A percentile compares a stretch with the other conserved stretches of the same genome.
Conservation (phyloP, 2,329 filamentous ascomycete genomes). For the Monilinia fructicola region DNA sequence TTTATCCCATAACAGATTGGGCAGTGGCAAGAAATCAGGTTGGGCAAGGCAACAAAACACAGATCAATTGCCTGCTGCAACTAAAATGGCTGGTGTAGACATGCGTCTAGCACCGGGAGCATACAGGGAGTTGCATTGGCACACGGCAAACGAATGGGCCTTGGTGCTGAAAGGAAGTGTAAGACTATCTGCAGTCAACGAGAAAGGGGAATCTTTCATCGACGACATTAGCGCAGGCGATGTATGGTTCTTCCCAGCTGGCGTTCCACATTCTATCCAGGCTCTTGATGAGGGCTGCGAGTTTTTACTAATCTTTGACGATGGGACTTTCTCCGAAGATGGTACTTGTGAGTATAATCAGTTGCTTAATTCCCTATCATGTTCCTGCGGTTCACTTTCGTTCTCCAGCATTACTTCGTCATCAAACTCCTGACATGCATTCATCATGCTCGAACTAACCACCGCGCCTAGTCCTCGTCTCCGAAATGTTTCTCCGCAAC, state of each 20-base stretch:
- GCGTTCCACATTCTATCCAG: constrained; percentile 54
- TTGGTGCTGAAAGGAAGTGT: constrained; percentile 55
- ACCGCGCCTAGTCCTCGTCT: constrained; percentile 45
- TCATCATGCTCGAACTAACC: constrained; percentile 1
- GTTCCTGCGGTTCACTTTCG: not conserved
- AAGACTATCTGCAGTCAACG: constrained; percentile 52
- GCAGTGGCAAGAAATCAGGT: constrained; percentile 43
- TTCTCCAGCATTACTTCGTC: no score
- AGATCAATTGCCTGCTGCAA: constrained; percentile 48
- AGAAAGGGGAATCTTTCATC: constrained; percentile 50
- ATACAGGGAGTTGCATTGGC: constrained; percentile 65
- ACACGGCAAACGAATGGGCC: constrained; percentile 54
- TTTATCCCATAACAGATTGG: constrained; percentile 49
- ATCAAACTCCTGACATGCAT: not conserved
- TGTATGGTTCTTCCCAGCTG: constrained; percentile 55
- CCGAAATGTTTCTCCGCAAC: constrained; percentile 33
- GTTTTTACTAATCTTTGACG: constrained; percentile 61
- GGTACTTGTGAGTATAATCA: constrained; percentile 45
- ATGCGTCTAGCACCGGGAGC: constrained; percentile 58
- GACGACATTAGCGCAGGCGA: constrained; percentile 53
- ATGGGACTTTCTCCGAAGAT: constrained; percentile 58
- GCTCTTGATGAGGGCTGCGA: constrained; percentile 56
- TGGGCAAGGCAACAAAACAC: constrained; percentile 60
- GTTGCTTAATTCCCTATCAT: no score
- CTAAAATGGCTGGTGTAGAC: constrained; percentile 57